phyloP scores from a whole-genome alignment of 2,329 filamentous ascomycete species.

The Penicillium concentricum region DNA sequence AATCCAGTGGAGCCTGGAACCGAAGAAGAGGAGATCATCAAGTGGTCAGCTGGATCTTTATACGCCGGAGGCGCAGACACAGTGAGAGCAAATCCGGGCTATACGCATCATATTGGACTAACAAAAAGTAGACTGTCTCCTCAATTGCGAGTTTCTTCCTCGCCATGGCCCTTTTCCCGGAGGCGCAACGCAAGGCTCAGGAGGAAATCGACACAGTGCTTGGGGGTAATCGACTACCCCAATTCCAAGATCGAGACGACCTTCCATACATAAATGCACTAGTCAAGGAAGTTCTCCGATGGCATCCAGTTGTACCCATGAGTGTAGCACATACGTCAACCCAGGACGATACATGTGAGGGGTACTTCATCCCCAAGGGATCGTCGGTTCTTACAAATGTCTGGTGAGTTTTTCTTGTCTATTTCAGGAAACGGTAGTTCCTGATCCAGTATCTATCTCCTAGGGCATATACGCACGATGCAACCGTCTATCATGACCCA shows the following conservation, averaged over 20 bases:
- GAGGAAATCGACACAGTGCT: slow-evolving; percentile 39
- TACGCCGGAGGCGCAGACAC: slow-evolving; percentile 47
- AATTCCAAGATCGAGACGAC: slow-evolving; percentile 36
- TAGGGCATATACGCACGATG: slow-evolving; percentile 44
- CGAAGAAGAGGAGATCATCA: slow-evolving; percentile 31
- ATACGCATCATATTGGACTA: neutral
- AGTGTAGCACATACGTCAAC: neutral
- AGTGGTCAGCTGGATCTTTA: slow-evolving; percentile 39
- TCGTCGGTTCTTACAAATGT: slow-evolving; percentile 36
- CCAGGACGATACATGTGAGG: neutral
- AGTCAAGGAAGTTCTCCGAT: slow-evolving; percentile 1
- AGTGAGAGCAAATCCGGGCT: slow-evolving; percentile 15
- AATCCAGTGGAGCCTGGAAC: slow-evolving; percentile 23
- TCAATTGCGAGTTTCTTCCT: slow-evolving; percentile 47
- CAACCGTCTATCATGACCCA: slow-evolving; percentile 35
- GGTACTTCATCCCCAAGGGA: slow-evolving; percentile 34
- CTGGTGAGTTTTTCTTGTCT: slow-evolving; percentile 29
- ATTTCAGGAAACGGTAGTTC: neutral
- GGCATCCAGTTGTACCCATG: slow-evolving; percentile 2
- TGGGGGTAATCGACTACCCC: slow-evolving; percentile 27
- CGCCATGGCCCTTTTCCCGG: slow-evolving; percentile 51
- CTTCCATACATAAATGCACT: slow-evolving; percentile 16
- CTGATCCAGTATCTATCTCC: slow-evolving; percentile 1
- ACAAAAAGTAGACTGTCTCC: slow-evolving; percentile 37
- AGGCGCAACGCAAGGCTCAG: slow-evolving; percentile 51